Base-by-base conservation (phyloP, 306 rosid species). In the Cicer chorassanicum region DNA sequence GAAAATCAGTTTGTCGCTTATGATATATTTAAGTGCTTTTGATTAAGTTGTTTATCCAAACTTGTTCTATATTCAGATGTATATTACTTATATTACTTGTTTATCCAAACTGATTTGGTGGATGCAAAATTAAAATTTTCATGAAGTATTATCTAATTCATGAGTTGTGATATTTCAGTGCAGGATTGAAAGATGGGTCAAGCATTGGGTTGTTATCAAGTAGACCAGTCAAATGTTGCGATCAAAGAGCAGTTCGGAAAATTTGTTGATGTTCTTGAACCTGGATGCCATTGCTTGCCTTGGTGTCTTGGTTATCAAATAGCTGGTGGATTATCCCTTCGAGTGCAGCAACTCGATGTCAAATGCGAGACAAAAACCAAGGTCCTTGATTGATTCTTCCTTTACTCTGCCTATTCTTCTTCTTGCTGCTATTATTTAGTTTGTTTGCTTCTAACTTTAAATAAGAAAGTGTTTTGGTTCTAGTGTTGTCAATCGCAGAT, bases 261-360 rank as follows among this genome's bases (percentile, higher is more conserved):
- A 64, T 89, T 82, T 21, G 21, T 8, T 50, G 81, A 71, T 4
- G 84, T 91, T 60, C 85, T 91, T 34, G 81, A 87, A 55, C 96
- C 93, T 24, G 93, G 97, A 29, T 84, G 90, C 16, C 97, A 89
- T 78, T 87, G 88, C 21, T 50, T 91, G 78, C 92, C 97, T 67
- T 86, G 97, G 97, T 89, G 88, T 68, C 5, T 87, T 2, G 93
- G 93, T 9, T 84, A 68, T 75, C 73, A 79, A 82, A 53, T 87
- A 10, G 90, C 89, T 29, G 90, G 93, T 72, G 61, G 75, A 53
- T 83, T 91, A 9, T 79, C 93, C 1, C 63, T 89, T 5, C 93
- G 93, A 12, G 93, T 91, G 62, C 88, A 82, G 68, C 92, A 91
- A 73, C 84, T 91, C 24, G 88, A 84, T 77, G 90, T 91, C 10